Evolutionary conservation across 139 green algal species (phyloP).

Genomic region (Coccomyxa sp.): DNA sequence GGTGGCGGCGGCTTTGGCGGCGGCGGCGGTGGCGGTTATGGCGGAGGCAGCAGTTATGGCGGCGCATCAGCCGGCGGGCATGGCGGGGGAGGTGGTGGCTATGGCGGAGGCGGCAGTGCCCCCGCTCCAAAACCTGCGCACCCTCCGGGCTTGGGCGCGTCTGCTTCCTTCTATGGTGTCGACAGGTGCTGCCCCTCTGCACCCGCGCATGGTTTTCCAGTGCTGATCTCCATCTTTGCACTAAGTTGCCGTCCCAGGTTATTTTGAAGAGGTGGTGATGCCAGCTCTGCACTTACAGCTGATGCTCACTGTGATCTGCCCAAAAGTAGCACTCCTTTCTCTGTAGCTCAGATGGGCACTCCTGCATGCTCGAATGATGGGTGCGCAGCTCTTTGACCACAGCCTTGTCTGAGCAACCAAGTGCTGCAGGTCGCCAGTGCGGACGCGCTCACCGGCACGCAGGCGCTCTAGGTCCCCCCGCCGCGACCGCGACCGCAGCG

Average conservation of each 20-base stretch:
- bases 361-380: not conserved
- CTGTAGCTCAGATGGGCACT: not conserved
- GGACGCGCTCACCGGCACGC: not conserved
- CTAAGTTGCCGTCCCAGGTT: not conserved
- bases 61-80: slow-evolving; percentile 9
- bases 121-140: not conserved
- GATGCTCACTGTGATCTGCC: not conserved
- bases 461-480: not conserved
- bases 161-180: slow-evolving; percentile 21
- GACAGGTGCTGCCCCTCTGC: slow-evolving; percentile 5
- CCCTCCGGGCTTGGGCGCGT: slow-evolving; percentile 14
- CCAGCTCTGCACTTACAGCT: too few species aligned
- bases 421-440: not conserved
- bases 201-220: not conserved
- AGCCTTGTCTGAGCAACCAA: not conserved
- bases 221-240: not conserved
- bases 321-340: not conserved
- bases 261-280: too few species aligned
- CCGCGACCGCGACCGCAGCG: not conserved
- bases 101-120: not conserved
- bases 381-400: not conserved
- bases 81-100: slow-evolving; percentile 1
- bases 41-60: slow-evolving; percentile 5
- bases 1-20: slow-evolving; percentile 24
- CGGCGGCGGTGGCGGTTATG: slow-evolving; percentile 16